Conservation (phyloP, 2,329 filamentous ascomycete genomes). For the Blastomyces silverae region DNA sequence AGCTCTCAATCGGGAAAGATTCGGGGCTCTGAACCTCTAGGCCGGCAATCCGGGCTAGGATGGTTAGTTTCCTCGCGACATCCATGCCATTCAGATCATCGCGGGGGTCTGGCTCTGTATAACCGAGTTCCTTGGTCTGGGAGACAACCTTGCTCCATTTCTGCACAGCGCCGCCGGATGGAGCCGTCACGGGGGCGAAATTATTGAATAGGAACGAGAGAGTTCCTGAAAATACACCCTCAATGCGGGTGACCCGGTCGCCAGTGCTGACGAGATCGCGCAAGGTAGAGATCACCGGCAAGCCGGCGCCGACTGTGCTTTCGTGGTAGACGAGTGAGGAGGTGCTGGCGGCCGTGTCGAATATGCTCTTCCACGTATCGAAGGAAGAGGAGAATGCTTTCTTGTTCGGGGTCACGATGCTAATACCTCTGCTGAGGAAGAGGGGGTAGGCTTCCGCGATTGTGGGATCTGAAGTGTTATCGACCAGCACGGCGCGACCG, state of each 20-base stretch:
- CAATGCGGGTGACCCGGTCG: slow-evolving; percentile 83
- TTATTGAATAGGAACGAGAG: slow-evolving; percentile 98
- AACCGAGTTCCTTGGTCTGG: slow-evolving; percentile 87
- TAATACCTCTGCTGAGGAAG: slow-evolving; percentile 75
- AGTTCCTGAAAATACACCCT: slow-evolving; percentile 95
- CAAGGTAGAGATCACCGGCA: slow-evolving; percentile 87
- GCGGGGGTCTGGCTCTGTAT: slow-evolving; percentile 80
- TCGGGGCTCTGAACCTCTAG: slow-evolving; percentile 75
- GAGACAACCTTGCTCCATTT: slow-evolving; percentile 87
- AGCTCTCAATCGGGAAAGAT: slow-evolving; percentile 84
- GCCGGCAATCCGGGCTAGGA: slow-evolving; percentile 78
- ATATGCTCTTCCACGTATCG: slow-evolving; percentile 81
- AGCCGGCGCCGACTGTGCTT: slow-evolving; percentile 83
- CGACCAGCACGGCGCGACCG: slow-evolving; percentile 73
- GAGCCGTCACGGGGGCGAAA: slow-evolving; percentile 73
- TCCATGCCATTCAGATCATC: slow-evolving; percentile 84
- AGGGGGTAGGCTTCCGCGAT: slow-evolving; percentile 76
- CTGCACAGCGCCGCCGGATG: slow-evolving; percentile 48
- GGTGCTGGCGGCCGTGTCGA: slow-evolving; percentile 57
- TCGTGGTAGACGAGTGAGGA: slow-evolving; percentile 87
- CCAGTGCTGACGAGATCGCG: slow-evolving; percentile 93
- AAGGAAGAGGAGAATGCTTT: slow-evolving; percentile 86
- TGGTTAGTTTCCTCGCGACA: slow-evolving; percentile 93
- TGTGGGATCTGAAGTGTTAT: slow-evolving; percentile 90
- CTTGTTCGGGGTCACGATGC: slow-evolving; percentile 95